These are phyloP conservation scores for Diutina siamensis DNA, from an alignment of 1,139 yeast genomes.

Conservation along the genomic window DNA sequence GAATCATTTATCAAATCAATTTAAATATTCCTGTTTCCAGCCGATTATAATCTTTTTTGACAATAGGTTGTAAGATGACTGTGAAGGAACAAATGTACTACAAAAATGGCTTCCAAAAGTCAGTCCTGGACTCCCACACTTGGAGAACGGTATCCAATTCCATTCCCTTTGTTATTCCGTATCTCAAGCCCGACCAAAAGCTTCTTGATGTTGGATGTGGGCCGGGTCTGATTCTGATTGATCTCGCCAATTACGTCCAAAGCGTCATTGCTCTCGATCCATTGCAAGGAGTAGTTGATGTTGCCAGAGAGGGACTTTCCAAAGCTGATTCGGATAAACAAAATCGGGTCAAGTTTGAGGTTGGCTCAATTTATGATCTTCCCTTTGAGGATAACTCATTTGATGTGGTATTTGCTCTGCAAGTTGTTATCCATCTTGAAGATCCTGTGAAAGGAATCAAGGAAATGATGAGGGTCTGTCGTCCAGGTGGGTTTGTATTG, in stretches of 20 bases:
- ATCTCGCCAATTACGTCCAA: slow-evolving; percentile 23
- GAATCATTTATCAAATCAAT: too few relatives aligned
- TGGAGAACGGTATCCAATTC: slow-evolving; percentile 26
- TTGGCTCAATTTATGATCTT: slow-evolving; percentile 21
- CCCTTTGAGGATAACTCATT: slow-evolving; percentile 25
- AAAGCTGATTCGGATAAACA: slow-evolving; percentile 9
- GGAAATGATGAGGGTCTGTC: slow-evolving; percentile 10
- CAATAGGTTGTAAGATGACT: too few relatives aligned
- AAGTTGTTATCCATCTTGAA: slow-evolving; percentile 25
- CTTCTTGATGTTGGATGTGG: slow-evolving; percentile 34
- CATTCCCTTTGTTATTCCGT: slow-evolving; percentile 17
- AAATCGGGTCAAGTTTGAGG: slow-evolving; percentile 14
- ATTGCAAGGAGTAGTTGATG: slow-evolving; percentile 18
- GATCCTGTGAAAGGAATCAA: slow-evolving; percentile 14
- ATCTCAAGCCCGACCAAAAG: slow-evolving; percentile 15
- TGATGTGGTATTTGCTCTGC: slow-evolving; percentile 29
- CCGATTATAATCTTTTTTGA: too few relatives aligned
- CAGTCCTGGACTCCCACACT: slow-evolving; percentile 19
- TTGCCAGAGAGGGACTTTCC: slow-evolving; percentile 12
- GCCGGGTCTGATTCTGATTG: slow-evolving; percentile 29
- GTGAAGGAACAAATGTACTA: slow-evolving; percentile 21
- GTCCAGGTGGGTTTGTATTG: slow-evolving; percentile 13
- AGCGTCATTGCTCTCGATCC: slow-evolving; percentile 25
- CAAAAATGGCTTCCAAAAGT: slow-evolving; percentile 14
- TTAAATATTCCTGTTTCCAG: too few relatives aligned